Conservation (phyloP, 768 basidiomycete species). For the Naganishia randhawae region DNA sequence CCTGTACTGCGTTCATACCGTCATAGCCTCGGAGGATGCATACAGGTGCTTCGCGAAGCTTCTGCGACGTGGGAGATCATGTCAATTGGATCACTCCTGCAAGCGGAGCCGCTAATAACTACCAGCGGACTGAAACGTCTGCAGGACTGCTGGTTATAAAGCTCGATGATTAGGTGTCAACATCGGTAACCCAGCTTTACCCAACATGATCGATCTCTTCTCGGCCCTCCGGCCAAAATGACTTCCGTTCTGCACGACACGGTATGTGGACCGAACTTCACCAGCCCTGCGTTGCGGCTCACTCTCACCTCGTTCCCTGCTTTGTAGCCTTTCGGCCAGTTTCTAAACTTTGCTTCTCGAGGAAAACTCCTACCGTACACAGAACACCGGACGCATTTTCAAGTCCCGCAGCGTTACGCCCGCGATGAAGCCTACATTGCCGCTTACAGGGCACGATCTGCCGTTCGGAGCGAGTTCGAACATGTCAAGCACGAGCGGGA, state of each 20-base stretch:
- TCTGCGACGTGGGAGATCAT: too few relatives aligned
- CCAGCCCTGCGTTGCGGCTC: not conserved
- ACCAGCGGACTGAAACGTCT: too few relatives aligned
- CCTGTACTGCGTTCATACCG: too few relatives aligned
- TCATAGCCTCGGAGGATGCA: too few relatives aligned
- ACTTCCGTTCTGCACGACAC: not conserved
- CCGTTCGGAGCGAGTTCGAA: not conserved
- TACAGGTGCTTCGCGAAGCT: too few relatives aligned
- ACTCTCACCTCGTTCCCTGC: not conserved
- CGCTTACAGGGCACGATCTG: not conserved
- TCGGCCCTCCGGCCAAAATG: not conserved
- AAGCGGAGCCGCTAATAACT: too few relatives aligned
- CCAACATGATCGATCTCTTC: too few relatives aligned
- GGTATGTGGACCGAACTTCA: not conserved
- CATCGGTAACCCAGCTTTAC: too few relatives aligned
- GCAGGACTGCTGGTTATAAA: too few relatives aligned
- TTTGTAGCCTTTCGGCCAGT: constrained; percentile 25
- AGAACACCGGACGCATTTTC: constrained; percentile 33
- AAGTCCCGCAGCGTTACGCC: constrained; percentile 32
- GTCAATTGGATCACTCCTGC: too few relatives aligned
- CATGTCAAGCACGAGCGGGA: constrained; percentile 4
- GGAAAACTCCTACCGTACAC: constrained; percentile 29
- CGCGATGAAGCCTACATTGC: not conserved
- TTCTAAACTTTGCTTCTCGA: constrained; percentile 24
- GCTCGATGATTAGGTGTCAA: too few relatives aligned